Evolutionary conservation across 2,329 filamentous ascomycete species (phyloP).

Genomic region (Claviceps capensis): DNA sequence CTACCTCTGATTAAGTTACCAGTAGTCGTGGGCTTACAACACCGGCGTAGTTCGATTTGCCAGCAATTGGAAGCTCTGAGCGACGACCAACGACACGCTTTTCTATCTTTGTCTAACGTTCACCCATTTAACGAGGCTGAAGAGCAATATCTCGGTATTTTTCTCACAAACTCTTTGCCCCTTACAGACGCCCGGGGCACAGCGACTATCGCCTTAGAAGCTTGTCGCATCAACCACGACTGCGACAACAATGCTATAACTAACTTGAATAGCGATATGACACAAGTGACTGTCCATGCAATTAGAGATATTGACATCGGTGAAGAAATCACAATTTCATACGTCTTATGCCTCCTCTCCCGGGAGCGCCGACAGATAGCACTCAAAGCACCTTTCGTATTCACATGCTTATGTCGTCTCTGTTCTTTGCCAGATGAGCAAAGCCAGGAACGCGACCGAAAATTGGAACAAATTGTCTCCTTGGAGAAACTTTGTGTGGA

Average conservation of each 20-base stretch:
- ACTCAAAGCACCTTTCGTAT: background rate
- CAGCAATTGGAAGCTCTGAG: background rate
- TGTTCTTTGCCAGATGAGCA: background rate
- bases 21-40: too few relatives aligned
- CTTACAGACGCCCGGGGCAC: too few relatives aligned
- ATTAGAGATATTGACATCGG: background rate
- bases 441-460: background rate
- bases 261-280: background rate
- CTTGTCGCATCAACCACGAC: background rate
- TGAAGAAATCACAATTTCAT: background rate
- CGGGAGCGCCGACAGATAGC: background rate
- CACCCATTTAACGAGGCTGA: background rate
- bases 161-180: background rate
- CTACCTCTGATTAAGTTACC: too few relatives aligned
- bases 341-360: background rate
- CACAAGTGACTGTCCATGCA: background rate
- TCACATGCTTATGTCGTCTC: background rate
- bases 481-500: background rate
- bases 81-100: background rate
- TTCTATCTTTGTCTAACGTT: background rate
- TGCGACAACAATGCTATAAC: background rate
- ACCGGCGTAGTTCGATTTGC: background rate
- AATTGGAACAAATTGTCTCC: background rate
- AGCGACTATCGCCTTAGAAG: background rate
- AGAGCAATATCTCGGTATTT: background rate